A percentile compares a stretch with the other conserved stretches of the same genome.
phyloP scores from a whole-genome alignment of 768 basidiomycete genomes.

The Kwoniella dendrophila region DNA sequence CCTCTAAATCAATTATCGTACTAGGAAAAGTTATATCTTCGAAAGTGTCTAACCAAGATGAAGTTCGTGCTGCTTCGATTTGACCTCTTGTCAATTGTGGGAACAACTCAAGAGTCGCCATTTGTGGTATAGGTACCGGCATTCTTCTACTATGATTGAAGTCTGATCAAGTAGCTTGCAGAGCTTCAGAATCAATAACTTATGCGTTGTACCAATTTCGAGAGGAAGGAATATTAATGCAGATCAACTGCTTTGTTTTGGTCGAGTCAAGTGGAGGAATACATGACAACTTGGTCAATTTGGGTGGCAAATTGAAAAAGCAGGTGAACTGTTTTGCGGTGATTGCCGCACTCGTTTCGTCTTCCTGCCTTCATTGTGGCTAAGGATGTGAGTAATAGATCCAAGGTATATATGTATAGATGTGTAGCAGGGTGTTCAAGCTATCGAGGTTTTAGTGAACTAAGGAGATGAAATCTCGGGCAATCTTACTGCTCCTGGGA shows the following conservation, averaged over 20 bases:
- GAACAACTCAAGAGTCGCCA: constrained; percentile 15
- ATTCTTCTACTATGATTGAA: constrained; percentile 8
- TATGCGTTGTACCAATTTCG: too few relatives aligned
- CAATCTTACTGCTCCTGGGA: too few relatives aligned
- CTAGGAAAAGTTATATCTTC: constrained; percentile 28
- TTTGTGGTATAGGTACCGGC: constrained; percentile 28
- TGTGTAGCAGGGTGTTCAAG: too few relatives aligned
- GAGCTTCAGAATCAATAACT: too few relatives aligned
- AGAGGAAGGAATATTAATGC: neutral
- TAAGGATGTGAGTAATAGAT: too few relatives aligned
- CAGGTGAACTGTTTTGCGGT: neutral
- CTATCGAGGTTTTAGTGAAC: too few relatives aligned
- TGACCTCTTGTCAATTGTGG: constrained; percentile 21
- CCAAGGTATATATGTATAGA: too few relatives aligned
- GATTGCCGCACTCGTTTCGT: neutral
- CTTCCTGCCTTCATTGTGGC: neutral
- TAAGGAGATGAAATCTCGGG: too few relatives aligned
- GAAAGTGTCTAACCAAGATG: constrained; percentile 42
- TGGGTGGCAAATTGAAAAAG: neutral
- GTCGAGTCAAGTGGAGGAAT: constrained; percentile 1
- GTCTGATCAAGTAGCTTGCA: too few relatives aligned
- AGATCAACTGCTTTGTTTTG: neutral
- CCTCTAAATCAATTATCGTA: constrained; percentile 36
- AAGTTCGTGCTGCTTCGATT: constrained; percentile 41
- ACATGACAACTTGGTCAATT: neutral